phyloP scores from a whole-genome alignment of 2,329 filamentous ascomycete species.

The Apiospora phragmitis region DNA sequence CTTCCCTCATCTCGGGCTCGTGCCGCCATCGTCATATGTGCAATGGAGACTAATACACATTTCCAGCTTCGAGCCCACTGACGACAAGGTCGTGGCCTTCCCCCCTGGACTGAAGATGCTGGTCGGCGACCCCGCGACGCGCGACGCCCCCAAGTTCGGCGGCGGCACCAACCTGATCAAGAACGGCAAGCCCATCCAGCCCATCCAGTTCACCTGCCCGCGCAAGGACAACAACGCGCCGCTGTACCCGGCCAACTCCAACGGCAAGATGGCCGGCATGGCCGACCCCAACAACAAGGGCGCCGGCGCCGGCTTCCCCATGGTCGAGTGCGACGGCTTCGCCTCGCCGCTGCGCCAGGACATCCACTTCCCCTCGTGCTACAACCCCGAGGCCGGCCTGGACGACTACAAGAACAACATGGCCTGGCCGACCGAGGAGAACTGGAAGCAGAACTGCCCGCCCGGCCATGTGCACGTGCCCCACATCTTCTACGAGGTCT shows the following conservation, averaged over 20 bases:
- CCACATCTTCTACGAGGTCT: constrained; percentile 60
- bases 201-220: constrained; percentile 62
- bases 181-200: constrained; percentile 47
- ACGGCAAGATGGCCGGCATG: constrained; percentile 57
- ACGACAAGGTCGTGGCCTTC: constrained; percentile 69
- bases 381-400: constrained; percentile 63
- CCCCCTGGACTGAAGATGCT: constrained; percentile 72
- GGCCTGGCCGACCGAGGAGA: constrained; percentile 56
- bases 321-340: constrained; percentile 65
- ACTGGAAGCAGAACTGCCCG: constrained; percentile 56
- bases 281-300: constrained; percentile 54
- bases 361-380: constrained; percentile 73
- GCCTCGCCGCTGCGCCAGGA: constrained; percentile 65
- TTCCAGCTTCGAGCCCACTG: constrained; percentile 58
- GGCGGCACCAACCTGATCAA: constrained; percentile 37
- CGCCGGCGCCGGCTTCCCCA: constrained; percentile 66
- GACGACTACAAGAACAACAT: constrained; percentile 65
- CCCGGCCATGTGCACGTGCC: constrained; percentile 55
- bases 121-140: constrained; percentile 60
- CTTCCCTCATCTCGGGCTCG: not conserved
- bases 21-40: too few species aligned
- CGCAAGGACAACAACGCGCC: constrained; percentile 48
- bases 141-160: constrained; percentile 54
- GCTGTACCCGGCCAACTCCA: constrained; percentile 54
- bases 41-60: not conserved